Evolutionary conservation across 2,329 filamentous ascomycete species (phyloP), one percentile per base, ranked within the genome.

Genomic region (Aureobasidium lini): DNA sequence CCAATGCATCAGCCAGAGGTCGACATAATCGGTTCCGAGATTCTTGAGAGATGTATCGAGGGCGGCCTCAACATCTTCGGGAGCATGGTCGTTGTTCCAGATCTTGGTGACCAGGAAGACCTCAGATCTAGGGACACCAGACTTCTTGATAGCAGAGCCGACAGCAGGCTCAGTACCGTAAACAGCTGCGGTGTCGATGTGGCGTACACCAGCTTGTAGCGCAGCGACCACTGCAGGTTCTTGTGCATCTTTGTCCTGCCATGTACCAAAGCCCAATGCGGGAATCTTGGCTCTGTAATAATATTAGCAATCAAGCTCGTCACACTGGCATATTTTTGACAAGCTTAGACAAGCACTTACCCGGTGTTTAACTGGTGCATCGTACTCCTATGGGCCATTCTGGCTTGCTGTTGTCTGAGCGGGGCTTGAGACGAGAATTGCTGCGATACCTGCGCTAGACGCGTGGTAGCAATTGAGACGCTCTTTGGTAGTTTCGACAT

Each of bases 1-100:
- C 79, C 80, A 89, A 72, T 88, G 85, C 68, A 90, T 87, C 60
- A 89, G 77, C 70, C 82, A 88, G 10, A 89, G 76, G 68, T 89
- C 86, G 60, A 89, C 76, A 68, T 89, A 88, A 61, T 85, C 84
- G 40, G 85, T 74, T 11, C 78, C 80, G 66, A 88, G 79, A 66
- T 84, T 79, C 68, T 84, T 79, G 56, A 88, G 75, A 43, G 84
- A 84, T 42, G 81, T 78, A 63, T 81, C 77, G 18, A 63, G 54
- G 18, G 84, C 85, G 63, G 79, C 74, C 61, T 81, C 75, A 15
- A 88, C 86, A 66, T 85, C 82, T 66, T 85, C 79, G 0, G 79
- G 80, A 63, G 81, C 77, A 67, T 86, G 83, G 66, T 73, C 78
- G 70, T 83, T 84, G 73, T 85, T 63, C 84, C 84, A 87, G 37